A percentile compares a stretch with the other conserved stretches of the same genome.
Evolutionary conservation across 1,284 basidiomycete species (phyloP).

Genomic region (Ustilago cynodontis): DNA sequence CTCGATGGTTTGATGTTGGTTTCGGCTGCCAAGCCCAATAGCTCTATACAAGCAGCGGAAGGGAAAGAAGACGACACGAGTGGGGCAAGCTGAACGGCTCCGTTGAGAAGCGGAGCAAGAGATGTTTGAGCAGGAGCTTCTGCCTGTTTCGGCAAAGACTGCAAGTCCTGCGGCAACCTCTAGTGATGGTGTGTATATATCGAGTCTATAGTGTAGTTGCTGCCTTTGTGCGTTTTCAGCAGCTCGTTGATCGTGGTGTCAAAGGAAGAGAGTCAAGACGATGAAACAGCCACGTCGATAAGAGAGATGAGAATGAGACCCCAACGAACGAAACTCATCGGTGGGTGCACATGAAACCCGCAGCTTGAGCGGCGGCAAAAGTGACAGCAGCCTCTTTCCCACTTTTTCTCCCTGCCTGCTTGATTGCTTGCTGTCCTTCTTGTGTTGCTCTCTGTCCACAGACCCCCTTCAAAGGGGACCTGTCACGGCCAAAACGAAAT

Average conservation of each 20-base stretch:
- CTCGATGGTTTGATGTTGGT: background rate
- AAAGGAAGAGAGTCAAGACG: background rate
- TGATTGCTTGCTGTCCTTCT: background rate
- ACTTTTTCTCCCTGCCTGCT: background rate
- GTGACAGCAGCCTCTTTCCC: background rate
- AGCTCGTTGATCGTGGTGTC: background rate
- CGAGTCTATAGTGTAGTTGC: background rate
- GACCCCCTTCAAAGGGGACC: background rate
- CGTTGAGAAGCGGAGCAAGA: too few species aligned
- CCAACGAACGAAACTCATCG: too few species aligned
- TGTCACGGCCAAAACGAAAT: background rate
- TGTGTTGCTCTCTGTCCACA: background rate
- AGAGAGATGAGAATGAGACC: background rate
- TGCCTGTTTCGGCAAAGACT: too few species aligned
- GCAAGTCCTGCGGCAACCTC: too few species aligned
- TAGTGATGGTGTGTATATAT: background rate
- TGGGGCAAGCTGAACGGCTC: too few species aligned
- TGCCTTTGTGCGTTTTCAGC: background rate
- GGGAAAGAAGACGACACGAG: too few species aligned
- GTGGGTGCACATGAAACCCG: constrained; percentile 14
- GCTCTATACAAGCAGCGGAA: too few species aligned
- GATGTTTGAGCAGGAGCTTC: too few species aligned
- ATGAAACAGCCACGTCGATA: background rate
- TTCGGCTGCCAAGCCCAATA: too few species aligned
- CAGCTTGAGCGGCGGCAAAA: background rate